A percentile compares a stretch with the other conserved stretches of the same genome.
These are phyloP conservation scores for Rehmannia glutinosa DNA, from an alignment of 257 asterid species.

Conservation along the genomic window DNA sequence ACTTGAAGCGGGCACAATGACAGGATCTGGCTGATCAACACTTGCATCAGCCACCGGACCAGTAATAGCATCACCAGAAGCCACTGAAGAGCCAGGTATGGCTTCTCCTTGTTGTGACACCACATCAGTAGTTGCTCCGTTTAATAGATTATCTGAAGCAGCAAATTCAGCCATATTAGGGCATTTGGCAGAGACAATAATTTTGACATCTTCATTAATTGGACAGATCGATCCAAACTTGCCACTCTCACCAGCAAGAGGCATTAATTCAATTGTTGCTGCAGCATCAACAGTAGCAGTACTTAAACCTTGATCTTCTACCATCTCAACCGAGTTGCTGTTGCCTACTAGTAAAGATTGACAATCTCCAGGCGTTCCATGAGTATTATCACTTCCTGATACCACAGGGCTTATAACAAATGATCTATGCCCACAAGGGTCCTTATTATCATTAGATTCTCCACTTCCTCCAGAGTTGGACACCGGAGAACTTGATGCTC, in stretches of 20 bases:
- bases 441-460: no score
- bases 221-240: conserved; percentile 10
- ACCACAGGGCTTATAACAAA: not conserved
- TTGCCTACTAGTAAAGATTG: conserved; percentile 5
- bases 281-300: no score
- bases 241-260: conserved; percentile 21
- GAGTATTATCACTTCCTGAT: conserved; percentile 19
- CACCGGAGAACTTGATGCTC: no score
- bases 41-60: conserved; percentile 25
- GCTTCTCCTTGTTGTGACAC: conserved; percentile 10
- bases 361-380: conserved; percentile 24
- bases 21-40: conserved; percentile 30
- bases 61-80: conserved; percentile 18
- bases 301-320: no score
- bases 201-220: conserved; percentile 1
- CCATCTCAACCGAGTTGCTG: conserved; percentile 20
- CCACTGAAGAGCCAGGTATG: not conserved
- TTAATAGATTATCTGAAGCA: conserved; percentile 20
- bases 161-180: conserved; percentile 9
- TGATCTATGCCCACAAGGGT: no score
- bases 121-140: conserved; percentile 21
- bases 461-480: no score
- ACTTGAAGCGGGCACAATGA: conserved; percentile 23
- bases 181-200: conserved; percentile 4
- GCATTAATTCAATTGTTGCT: conserved; percentile 8